Base-by-base conservation (phyloP, 495 filamentous ascomycete genomes). In the Sordaria brevicollis region DNA sequence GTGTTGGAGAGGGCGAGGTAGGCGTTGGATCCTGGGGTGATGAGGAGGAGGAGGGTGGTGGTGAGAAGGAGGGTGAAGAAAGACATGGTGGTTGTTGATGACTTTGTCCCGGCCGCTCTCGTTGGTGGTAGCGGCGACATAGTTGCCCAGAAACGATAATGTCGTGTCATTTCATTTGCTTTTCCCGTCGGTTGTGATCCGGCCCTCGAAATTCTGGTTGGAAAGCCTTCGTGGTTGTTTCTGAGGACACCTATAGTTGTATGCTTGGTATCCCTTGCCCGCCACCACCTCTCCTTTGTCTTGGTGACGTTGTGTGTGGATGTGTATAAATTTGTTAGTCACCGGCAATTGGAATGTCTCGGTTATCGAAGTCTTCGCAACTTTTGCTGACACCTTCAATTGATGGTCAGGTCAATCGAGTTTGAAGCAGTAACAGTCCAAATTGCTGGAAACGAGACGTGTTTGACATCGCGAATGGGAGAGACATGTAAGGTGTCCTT, bases 1-100 rank as follows among this genome's bases (percentile, higher is more conserved):
- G 84, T 76, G 72, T 93, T 87, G n/a, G 94, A 91, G 70, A 96
- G 81, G 29, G 85, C 80, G 67, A 88, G 86, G 81, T 96, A 97
- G 65, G 90, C 90, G 25, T 29, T 5, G 41, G 79, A 25, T 69
- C 74, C 3, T n/a, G 71, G 71, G 10, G 70, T 69, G 33, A 73
- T 65, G 49, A 74, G 68, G 49, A 77, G 65, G 66, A 73, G 70
- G 68, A 76, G 13, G 25, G 71, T 29, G 15, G 76, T 21, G 65
- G 70, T 49, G 17, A 74, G 25, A 21, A 65, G 10, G 15, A 62
- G 19, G 57, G 35, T 68, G 67, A 34, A 67, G 29, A 69, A 25
- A 15, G 35, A 34, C 29, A 37, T 67, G 33, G 15, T 38, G 25
- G 29, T 25, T 71, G 35, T 13, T 62, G 10, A 35, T 9, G 4